Percentiles rank a stretch among this genome's conserved stretches.
Conservation (phyloP, 805 yeast genomes). For the Suhomyces sp. region DNA sequence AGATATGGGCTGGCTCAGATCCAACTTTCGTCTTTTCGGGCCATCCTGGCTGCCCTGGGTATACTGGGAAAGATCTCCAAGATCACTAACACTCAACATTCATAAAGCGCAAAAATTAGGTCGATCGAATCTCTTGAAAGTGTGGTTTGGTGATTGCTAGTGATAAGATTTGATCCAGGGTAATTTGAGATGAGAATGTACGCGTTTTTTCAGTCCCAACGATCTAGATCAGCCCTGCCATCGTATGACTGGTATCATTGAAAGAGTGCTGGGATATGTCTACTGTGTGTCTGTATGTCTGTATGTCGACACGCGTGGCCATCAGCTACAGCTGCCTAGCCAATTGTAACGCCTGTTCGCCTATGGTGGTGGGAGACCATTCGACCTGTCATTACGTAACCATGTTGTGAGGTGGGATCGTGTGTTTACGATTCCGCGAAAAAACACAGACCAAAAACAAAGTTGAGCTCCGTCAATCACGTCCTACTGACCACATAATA, state of each 20-base stretch:
- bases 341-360: neutral
- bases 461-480: constrained; percentile 2
- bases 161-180: neutral
- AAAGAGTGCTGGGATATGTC: neutral
- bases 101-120: neutral
- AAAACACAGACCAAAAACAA: neutral
- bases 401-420: neutral
- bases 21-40: constrained; percentile 7
- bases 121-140: no score
- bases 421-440: constrained; percentile 2
- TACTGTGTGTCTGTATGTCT: neutral
- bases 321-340: neutral
- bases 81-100: constrained; percentile 1
- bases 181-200: neutral
- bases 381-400: neutral
- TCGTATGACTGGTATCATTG: neutral
- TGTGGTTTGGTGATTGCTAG: neutral
- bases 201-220: neutral
- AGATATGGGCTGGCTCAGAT: neutral
- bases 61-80: constrained; percentile 4
- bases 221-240: neutral
- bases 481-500: neutral
- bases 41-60: neutral
- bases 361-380: neutral
- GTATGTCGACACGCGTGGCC: neutral